These are phyloP conservation scores for Begonia peltatifolia DNA, from an alignment of 306 rosid species.

Conservation along the genomic window DNA sequence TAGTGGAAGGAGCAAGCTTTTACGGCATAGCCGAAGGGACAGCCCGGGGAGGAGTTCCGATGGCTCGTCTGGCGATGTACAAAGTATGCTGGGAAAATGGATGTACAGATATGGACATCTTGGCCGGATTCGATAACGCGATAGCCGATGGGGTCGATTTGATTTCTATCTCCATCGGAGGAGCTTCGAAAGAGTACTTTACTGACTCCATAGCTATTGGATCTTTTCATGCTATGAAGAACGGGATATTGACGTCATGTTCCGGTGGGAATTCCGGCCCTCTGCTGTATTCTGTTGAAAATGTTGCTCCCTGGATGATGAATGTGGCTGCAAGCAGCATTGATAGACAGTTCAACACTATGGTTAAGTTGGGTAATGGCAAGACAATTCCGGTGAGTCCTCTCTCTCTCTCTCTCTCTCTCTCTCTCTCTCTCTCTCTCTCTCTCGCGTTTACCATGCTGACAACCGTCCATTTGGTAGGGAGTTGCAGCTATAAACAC, in stretches of 20 bases:
- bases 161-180: conserved; percentile 20
- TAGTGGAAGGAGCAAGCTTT: conserved; percentile 8
- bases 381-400: not conserved
- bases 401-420: too few relatives aligned
- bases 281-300: not conserved
- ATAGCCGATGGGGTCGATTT: conserved; percentile 35
- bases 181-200: rapidly evolving
- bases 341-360: conserved; percentile 14
- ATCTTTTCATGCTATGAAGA: conserved; percentile 28
- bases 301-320: conserved; percentile 34
- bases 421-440: too few relatives aligned
- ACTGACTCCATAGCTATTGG: conserved; percentile 14
- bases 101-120: not conserved
- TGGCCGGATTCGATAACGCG: conserved; percentile 46
- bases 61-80: conserved; percentile 16
- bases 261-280: conserved; percentile 32
- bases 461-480: too few relatives aligned
- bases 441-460: too few relatives aligned
- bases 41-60: conserved; percentile 26
- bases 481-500: not conserved
- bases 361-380: conserved; percentile 28
- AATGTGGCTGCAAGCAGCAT: conserved; percentile 29
- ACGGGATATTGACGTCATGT: conserved; percentile 24
- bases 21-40: conserved; percentile 16
- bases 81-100: conserved; percentile 1